phyloP scores from a whole-genome alignment of 148 eudicot genomes.

The Oxyria digyna region DNA sequence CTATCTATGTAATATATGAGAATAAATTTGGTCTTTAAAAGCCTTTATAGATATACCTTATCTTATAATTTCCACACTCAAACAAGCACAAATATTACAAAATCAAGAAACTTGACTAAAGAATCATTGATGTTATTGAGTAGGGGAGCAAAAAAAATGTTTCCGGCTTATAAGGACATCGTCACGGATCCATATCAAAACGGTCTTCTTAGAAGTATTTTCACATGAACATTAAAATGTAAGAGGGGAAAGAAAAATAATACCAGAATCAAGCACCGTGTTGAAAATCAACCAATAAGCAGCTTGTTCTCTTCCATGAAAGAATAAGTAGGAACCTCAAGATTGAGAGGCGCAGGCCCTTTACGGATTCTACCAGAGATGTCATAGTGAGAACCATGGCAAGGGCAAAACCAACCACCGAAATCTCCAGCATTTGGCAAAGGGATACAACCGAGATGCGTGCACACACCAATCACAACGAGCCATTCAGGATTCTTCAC shows the following conservation, averaged over 20 bases:
- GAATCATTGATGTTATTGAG: background rate
- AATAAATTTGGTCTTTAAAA: too few species aligned
- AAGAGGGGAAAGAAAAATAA: background rate
- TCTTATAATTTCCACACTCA: background rate
- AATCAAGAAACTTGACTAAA: background rate
- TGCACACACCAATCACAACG: constrained; percentile 59
- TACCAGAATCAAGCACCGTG: background rate
- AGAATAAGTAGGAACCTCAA: constrained; percentile 60
- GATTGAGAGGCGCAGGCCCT: constrained; percentile 67
- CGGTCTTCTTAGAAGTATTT: background rate
- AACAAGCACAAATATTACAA: background rate
- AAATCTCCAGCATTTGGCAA: constrained; percentile 69
- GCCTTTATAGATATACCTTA: too few species aligned
- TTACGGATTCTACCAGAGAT: constrained; percentile 67
- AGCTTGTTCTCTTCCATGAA: constrained; percentile 69
- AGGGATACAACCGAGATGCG: constrained; percentile 72
- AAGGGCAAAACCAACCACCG: constrained; percentile 76
- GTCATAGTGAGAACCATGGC: constrained; percentile 80
- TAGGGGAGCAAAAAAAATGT: background rate
- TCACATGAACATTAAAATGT: background rate
- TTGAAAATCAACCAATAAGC: constrained; percentile 33
- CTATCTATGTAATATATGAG: too few species aligned
- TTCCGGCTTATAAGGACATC: background rate
- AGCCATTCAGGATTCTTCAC: constrained; percentile 77
- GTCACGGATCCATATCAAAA: background rate